Conservation (phyloP, 768 basidiomycete genomes). For the Pisolithus tinctorius region DNA sequence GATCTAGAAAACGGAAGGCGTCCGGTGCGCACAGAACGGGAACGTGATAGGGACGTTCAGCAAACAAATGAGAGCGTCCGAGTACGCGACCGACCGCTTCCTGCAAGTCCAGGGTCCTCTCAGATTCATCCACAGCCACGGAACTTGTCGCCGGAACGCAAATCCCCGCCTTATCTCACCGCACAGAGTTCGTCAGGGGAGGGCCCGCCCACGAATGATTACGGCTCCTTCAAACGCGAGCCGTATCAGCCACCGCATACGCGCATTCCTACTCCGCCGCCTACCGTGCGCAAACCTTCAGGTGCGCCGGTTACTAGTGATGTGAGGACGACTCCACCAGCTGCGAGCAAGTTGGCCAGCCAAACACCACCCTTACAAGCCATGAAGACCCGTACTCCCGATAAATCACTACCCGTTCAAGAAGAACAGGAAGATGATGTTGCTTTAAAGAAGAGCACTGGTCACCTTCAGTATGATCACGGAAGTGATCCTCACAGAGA, state of each 20-base stretch:
- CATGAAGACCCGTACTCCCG: conserved; percentile 51
- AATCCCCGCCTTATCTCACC: conserved; percentile 43
- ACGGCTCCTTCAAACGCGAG: conserved; percentile 42
- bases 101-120: conserved; percentile 33
- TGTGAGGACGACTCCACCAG: conserved; percentile 29
- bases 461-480: conserved; percentile 30
- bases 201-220: conserved; percentile 32
- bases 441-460: conserved; percentile 34
- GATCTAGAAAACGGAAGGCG: conserved; percentile 34
- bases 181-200: conserved; percentile 43
- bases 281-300: conserved; percentile 20
- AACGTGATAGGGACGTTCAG: conserved; percentile 39
- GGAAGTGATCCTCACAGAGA: conserved; percentile 34
- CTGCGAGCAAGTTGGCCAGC: conserved; percentile 32
- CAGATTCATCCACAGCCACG: conserved; percentile 34
- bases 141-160: conserved; percentile 47
- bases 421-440: conserved; percentile 70
- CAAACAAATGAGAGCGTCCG: conserved; percentile 17
- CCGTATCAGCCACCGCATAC: conserved; percentile 28
- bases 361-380: conserved; percentile 54
- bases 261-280: conserved; percentile 25
- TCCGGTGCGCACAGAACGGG: conserved; percentile 23
- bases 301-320: conserved; percentile 14
- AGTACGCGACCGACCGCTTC: conserved; percentile 22
- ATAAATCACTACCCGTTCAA: conserved; percentile 70